Evolutionary conservation across 139 green algal species (phyloP).

Genomic region (Marvania coccoides): DNA sequence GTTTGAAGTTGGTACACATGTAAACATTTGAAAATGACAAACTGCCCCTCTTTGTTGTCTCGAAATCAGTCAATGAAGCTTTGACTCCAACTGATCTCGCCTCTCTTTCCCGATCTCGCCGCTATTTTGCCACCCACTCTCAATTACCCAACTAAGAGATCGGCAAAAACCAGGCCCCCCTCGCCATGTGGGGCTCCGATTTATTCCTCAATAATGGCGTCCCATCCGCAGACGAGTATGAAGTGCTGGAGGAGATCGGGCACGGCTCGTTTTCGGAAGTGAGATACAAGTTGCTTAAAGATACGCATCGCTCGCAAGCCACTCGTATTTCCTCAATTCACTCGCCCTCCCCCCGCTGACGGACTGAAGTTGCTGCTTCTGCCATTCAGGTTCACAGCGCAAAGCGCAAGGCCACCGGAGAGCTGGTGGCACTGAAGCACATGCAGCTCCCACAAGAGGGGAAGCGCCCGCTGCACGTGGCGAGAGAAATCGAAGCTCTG

Average conservation of each 20-base stretch:
- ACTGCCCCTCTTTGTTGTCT: too few species aligned
- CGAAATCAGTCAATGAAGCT: too few species aligned
- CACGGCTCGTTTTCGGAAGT: constrained; percentile 30
- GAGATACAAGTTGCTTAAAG: not conserved
- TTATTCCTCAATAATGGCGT: constrained; percentile 5
- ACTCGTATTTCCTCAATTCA: not conserved
- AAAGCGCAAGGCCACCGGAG: not conserved
- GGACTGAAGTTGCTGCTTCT: not conserved
- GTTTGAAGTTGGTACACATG: too few species aligned
- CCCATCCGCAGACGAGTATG: constrained; percentile 11
- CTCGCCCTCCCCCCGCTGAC: not conserved
- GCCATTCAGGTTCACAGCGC: constrained; percentile 17
- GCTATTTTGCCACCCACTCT: too few species aligned
- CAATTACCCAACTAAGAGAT: too few species aligned
- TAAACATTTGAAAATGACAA: too few species aligned
- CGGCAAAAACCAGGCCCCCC: too few species aligned
- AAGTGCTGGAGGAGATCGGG: constrained; percentile 16
- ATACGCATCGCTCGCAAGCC: not conserved
- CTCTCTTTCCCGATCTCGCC: too few species aligned
- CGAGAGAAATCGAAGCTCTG: constrained; percentile 15
- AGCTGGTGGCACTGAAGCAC: constrained; percentile 19
- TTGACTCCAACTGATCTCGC: too few species aligned
- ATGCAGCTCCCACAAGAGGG: constrained; percentile 7
- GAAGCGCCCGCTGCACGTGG: not conserved
- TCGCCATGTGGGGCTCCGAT: not conserved